Evolutionary conservation across 225 moss, liverwort and hornwort species (phyloP).

Genomic region (Bryoerythrophyllum caledonicum): DNA sequence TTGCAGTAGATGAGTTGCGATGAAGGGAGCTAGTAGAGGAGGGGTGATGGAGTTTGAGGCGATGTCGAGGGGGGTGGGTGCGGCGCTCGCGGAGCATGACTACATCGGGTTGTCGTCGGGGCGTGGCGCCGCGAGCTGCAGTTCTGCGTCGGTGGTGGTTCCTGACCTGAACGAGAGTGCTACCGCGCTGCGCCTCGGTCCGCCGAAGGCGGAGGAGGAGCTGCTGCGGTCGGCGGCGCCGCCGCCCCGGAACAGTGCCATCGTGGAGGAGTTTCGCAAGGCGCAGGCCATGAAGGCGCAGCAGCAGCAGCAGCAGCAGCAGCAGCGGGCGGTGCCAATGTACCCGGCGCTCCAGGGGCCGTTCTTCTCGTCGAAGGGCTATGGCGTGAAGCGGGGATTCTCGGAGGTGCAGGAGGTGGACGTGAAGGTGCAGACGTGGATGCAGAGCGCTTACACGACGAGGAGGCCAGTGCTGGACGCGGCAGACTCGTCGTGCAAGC

Average conservation of each 20-base stretch:
- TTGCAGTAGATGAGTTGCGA: no score
- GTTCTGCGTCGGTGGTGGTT: no score
- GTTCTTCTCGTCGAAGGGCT: slow-evolving; percentile 33
- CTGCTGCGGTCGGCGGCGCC: slow-evolving; percentile 18
- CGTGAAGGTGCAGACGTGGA: slow-evolving; percentile 38
- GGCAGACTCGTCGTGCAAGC: slow-evolving; percentile 46
- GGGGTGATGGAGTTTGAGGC: no score
- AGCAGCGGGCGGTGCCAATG: slow-evolving; percentile 21
- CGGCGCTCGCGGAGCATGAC: slow-evolving; percentile 69
- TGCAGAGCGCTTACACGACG: slow-evolving; percentile 55
- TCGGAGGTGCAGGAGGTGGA: slow-evolving; percentile 61
- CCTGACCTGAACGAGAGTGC: slow-evolving; percentile 79
- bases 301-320: no score
- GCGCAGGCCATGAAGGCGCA: slow-evolving; percentile 38
- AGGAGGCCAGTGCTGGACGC: slow-evolving; percentile 24
- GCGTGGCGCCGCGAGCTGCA: slow-evolving; percentile 37
- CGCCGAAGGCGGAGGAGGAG: slow-evolving; percentile 35
- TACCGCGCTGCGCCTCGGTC: slow-evolving; percentile 75
- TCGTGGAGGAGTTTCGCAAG: slow-evolving; percentile 55
- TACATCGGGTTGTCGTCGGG: slow-evolving; percentile 71
- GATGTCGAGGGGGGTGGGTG: no score
- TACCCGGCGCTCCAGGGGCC: slow-evolving; percentile 27
- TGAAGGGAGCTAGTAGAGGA: no score
- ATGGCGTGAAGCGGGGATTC: slow-evolving; percentile 78
- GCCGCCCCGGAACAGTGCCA: slow-evolving; percentile 39